A percentile compares a stretch with the other conserved stretches of the same genome.
phyloP scores from a whole-genome alignment of 78 protist genomes.

The Emiliania huxleyi region DNA sequence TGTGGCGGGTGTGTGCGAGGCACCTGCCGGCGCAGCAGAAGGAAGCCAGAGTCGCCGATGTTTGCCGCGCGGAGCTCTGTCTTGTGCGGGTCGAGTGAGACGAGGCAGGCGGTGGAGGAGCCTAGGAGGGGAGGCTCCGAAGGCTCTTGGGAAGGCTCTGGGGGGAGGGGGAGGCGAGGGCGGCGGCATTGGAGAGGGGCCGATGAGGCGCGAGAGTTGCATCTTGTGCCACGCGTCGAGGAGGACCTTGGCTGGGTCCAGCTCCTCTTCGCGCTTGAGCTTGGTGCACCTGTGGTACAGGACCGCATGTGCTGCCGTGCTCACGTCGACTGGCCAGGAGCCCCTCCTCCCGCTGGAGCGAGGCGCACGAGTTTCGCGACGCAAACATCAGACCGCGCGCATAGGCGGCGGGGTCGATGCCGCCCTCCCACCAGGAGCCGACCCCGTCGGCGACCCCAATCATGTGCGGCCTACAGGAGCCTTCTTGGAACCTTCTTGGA shows the following conservation, averaged over 20 bases:
- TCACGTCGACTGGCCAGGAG: no score
- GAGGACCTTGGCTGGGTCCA: background rate
- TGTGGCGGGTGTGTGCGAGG: no score
- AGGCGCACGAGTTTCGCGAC: background rate
- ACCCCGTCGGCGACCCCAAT: constrained; percentile 4
- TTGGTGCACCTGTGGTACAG: no score
- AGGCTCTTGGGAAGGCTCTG: no score
- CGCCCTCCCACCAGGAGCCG: constrained; percentile 5
- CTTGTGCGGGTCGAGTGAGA: background rate
- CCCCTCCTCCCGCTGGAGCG: no score
- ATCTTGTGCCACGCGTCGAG: background rate
- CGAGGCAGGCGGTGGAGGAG: background rate
- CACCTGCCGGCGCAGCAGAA: background rate
- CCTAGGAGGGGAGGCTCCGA: no score
- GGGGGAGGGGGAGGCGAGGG: no score
- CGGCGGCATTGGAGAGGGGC: no score
- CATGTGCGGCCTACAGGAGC: no score
- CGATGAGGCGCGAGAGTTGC: background rate
- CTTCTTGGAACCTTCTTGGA: no score
- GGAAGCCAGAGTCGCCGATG: background rate
- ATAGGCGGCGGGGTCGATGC: background rate
- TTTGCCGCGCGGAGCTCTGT: background rate
- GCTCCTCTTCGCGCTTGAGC: background rate
- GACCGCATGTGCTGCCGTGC: no score
- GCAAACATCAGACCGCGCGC: background rate